Conservation (phyloP, 805 yeast genomes). For the Candida pini region DNA sequence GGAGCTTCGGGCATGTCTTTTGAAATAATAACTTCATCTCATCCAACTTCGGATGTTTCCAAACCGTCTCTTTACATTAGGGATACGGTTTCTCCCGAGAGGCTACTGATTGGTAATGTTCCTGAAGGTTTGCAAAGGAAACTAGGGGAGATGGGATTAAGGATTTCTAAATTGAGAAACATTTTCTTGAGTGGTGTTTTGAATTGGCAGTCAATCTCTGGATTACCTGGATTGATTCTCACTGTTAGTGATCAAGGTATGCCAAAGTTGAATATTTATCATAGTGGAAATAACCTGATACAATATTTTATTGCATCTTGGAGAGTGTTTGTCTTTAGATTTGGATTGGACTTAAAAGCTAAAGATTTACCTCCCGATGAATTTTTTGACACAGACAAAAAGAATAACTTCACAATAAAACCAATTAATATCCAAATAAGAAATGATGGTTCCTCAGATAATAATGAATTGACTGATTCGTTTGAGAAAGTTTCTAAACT, state of each 20-base stretch:
- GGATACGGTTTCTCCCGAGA: constrained; percentile 43
- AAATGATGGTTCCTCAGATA: background rate
- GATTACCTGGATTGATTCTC: constrained; percentile 82
- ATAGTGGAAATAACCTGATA: constrained; percentile 39
- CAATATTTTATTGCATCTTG: constrained; percentile 68
- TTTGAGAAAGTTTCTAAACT: constrained; percentile 9
- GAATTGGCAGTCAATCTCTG: constrained; percentile 79
- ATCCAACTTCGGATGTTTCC: constrained; percentile 55
- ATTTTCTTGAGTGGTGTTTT: constrained; percentile 76
- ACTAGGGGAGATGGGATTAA: constrained; percentile 53
- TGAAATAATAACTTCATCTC: constrained; percentile 46
- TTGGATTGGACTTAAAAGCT: constrained; percentile 48
- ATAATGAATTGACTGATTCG: background rate
- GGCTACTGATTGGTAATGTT: constrained; percentile 69
- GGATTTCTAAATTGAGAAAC: constrained; percentile 52
- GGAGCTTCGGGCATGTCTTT: constrained; percentile 35
- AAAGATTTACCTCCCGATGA: constrained; percentile 8
- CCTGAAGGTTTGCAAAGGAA: constrained; percentile 86
- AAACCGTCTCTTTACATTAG: constrained; percentile 51
- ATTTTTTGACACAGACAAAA: constrained; percentile 5
- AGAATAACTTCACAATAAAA: constrained; percentile 12
- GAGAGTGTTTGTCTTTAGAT: constrained; percentile 82
- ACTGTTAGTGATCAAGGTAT: constrained; percentile 78
- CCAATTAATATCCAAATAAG: constrained; percentile 22
- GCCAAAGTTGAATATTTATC: constrained; percentile 47